A percentile compares a stretch with the other conserved stretches of the same genome.
Conservation (phyloP, 495 filamentous ascomycete species). For the Immersiella caudata region DNA sequence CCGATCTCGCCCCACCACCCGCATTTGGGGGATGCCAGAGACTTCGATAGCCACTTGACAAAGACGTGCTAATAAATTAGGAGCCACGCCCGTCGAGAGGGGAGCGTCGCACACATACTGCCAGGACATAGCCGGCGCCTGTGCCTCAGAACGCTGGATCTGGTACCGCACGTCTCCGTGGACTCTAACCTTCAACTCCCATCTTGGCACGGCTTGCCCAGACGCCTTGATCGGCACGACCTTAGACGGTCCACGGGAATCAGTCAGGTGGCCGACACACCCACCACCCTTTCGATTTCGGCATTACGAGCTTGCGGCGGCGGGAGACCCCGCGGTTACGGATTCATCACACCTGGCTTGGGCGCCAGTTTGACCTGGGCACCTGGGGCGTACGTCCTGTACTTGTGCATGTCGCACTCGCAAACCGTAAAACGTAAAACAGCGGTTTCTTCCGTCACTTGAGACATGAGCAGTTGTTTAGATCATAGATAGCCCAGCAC, state of each 20-base stretch:
- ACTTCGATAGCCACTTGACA: neutral
- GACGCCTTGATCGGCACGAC: conserved; percentile 6
- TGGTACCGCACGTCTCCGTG: neutral
- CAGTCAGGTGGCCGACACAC: conserved; percentile 20
- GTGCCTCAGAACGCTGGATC: conserved; percentile 8
- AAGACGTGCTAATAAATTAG: conserved; percentile 4
- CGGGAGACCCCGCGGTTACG: conserved; percentile 6
- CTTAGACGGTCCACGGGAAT: conserved; percentile 9
- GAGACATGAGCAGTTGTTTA: neutral
- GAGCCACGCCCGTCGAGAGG: conserved; percentile 15
- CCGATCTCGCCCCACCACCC: conserved; percentile 2
- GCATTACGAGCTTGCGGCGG: conserved; percentile 1
- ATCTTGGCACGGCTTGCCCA: conserved; percentile 1
- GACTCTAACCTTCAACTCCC: neutral
- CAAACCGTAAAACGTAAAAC: conserved; percentile 2
- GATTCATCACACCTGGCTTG: neutral
- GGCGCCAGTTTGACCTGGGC: neutral
- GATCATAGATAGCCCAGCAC: neutral
- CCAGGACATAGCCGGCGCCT: conserved; percentile 5
- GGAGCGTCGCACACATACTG: neutral
- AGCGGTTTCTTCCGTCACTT: neutral
- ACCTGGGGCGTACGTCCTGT: neutral
- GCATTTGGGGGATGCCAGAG: conserved; percentile 9
- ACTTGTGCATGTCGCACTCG: conserved; percentile 1
- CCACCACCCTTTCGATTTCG: neutral